Base-by-base conservation (phyloP, 2,329 filamentous ascomycete species). In the Pestalotiopsis sp. region DNA sequence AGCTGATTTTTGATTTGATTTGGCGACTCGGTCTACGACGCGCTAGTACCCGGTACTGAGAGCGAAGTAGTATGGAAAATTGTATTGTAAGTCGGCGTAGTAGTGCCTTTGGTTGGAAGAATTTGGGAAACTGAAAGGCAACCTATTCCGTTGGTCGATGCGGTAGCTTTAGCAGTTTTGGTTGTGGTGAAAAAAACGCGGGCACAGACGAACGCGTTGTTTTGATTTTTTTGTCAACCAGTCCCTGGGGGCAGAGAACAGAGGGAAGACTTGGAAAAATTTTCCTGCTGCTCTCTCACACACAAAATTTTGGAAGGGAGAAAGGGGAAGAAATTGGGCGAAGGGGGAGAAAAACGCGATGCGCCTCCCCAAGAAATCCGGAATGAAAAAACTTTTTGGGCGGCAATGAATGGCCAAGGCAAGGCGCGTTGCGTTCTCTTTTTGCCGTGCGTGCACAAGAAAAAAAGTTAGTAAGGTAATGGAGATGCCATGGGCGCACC, bases 1-100 rank as follows among this genome's bases (percentile, higher is more conserved):
- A 36, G 59, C 57, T 59, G 57, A 25, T 59, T 59, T 31, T 59
- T 52, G 31, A 61, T 36, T 39, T 61, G 59, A 61, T 61, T 61
- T 61, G 59, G 31, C 31, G 59, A 61, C 59, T 61, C 59, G 59
- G 14, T 20, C 59, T 61, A 61, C 59, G 25, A 61, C 59, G 59
- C 59, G 59, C 59, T 61, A 61, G 59, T 61, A 61, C 59, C 59
- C 25, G 31, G 59, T 61, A 61, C 59, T 61, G 59, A 39, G 31
- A 61, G 27, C 25, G 31, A 61, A 25, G 56, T 58, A n/a, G 17
- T 25, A 31, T 31, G 27, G 27, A 31, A 31, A 31, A 31, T 31
- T 31, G 45, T 52, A 52, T 52, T 52, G 45, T 52, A 52, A 52
- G 45, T 52, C 13, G 45, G n/a, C 17, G 45, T 52, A 52, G n/a